These are phyloP conservation scores for Tremella mesenterica DNA, from an alignment of 768 basidiomycete genomes.

Conservation along the genomic window DNA sequence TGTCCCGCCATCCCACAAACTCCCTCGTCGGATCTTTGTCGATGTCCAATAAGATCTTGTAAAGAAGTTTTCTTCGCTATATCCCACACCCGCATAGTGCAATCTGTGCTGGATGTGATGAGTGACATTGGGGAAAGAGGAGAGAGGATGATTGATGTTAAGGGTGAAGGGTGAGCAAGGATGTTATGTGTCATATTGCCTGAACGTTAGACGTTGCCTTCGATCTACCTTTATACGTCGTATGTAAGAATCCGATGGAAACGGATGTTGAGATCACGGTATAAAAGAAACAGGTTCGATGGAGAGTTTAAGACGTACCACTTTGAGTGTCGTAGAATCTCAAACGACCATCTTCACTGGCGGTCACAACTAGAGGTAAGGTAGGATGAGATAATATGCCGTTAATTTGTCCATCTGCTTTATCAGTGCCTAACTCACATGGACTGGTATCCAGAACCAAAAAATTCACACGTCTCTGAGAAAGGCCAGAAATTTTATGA, in stretches of 20 bases:
- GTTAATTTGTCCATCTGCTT: conserved; percentile 25
- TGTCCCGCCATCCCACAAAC: conserved; percentile 82
- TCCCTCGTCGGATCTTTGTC: conserved; percentile 82
- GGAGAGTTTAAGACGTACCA: too few species aligned
- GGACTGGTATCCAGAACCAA: not conserved
- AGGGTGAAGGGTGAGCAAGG: conserved; percentile 80
- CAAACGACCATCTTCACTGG: conserved; percentile 88
- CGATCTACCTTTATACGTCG: not conserved
- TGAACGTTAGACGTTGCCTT: conserved; percentile 33
- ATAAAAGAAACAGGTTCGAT: too few species aligned
- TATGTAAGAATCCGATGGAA: not conserved
- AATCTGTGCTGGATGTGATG: conserved; percentile 85
- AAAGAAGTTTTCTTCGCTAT: conserved; percentile 61
- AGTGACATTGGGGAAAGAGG: conserved; percentile 69
- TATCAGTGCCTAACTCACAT: not conserved
- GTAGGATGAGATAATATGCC: conserved; percentile 62
- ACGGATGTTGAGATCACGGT: too few species aligned
- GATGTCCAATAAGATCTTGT: conserved; percentile 77
- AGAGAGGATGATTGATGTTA: conserved; percentile 83
- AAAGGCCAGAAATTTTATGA: too few species aligned
- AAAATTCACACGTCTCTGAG: too few species aligned
- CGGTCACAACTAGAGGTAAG: conserved; percentile 76
- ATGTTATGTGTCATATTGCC: conserved; percentile 84
- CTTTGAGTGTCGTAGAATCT: conserved; percentile 67
- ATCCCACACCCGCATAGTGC: conserved; percentile 92